Evolutionary conservation across 2,329 filamentous ascomycete genomes (phyloP).

Genomic region (Capronia epimyces): DNA sequence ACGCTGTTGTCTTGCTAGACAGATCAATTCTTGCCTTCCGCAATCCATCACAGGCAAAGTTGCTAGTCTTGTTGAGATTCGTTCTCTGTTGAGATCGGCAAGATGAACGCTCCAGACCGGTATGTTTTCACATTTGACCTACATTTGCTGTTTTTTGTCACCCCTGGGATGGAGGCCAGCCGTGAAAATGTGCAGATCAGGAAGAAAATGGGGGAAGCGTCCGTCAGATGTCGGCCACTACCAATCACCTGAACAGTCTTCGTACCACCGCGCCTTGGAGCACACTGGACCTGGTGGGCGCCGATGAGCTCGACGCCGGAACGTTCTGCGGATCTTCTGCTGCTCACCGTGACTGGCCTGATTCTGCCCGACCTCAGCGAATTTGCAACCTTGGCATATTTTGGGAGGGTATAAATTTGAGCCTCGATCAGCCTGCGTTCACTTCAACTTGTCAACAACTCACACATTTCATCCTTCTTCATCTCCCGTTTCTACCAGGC

Average conservation of each 20-base stretch:
- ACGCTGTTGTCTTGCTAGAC: too few relatives aligned
- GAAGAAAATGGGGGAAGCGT: not conserved
- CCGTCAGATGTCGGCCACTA: not conserved
- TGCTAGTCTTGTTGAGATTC: not conserved
- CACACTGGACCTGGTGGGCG: not conserved
- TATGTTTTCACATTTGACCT: constrained; percentile 15
- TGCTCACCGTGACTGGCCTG: not conserved
- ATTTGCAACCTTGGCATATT: not conserved
- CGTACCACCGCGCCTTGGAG: not conserved
- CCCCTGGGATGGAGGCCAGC: not conserved
- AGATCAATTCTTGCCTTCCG: too few relatives aligned
- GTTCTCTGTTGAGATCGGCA: constrained; percentile 7
- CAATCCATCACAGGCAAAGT: not conserved
- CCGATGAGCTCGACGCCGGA: not conserved
- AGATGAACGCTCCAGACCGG: constrained; percentile 27
- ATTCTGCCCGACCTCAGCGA: not conserved
- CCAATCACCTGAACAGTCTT: not conserved
- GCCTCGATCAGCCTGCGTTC: not conserved
- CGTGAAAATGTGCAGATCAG: not conserved
- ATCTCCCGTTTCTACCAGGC: not conserved
- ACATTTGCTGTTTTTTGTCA: constrained; percentile 2
- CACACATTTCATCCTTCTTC: not conserved
- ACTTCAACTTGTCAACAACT: not conserved
- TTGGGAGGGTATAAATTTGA: not conserved
- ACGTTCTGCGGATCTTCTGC: not conserved